Evolutionary conservation across 495 filamentous ascomycete genomes (phyloP), one percentile per base, ranked within the genome.

Genomic region (Aspergillus diversus): DNA sequence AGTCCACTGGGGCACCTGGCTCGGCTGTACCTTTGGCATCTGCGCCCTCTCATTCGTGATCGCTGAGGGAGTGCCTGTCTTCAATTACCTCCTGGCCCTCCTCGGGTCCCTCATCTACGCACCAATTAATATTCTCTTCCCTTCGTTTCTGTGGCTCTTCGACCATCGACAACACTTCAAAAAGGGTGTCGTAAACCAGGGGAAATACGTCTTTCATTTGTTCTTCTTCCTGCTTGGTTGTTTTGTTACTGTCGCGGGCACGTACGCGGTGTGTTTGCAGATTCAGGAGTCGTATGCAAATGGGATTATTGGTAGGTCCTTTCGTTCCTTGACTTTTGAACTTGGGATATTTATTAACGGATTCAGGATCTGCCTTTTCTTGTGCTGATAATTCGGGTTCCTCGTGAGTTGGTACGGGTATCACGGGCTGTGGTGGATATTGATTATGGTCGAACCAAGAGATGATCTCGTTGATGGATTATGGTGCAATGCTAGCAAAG

Each of bases 31-130:
- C 5, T 57, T 79, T 8, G 55, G 71, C 47, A 71, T 91, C 57
- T 86, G 86, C 62, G 60, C 86, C 58, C 81, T 93, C 67, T 88
- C 89, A 7, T 83, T 83, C 59, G 83, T 86, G 5, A 89, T 92
- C 33, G 47, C 47, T 1, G 47, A 50, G 21, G 47, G 16, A 7
- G 47, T 50, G 15, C 90, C 90, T 0, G 84, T 89, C 69, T 92
- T 92, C 76, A 85, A 82, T 53, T 83, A 86, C 53, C 70, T 92
- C 35, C 66, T 92, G 32, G 80, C 78, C 0, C 62, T 84, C 9
- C 76, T 82, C 3, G 73, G 73, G 0, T 65, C 65, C 7, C 52
- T 78, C 27, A 71, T 70, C 27, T 80, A 78, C 66, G 76, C 76
- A 35, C 74, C 77, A 11, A 42, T 62, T 15, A 53, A 53, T 5